Percentiles rank a stretch among this genome's conserved stretches.
phyloP scores from a whole-genome alignment of 345 rosid genomes.

The thale cress (Arabidopsis thaliana) region DNA sequence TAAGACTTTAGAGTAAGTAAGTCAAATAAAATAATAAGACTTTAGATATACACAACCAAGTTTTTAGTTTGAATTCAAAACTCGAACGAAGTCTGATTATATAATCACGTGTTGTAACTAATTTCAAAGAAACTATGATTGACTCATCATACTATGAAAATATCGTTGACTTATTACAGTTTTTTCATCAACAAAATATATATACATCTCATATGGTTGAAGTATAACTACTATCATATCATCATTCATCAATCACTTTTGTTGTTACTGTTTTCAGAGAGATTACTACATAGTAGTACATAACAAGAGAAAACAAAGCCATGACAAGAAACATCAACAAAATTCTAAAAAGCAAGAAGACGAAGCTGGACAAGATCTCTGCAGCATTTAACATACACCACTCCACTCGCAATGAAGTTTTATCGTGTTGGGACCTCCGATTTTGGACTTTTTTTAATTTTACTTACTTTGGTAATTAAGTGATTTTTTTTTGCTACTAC shows the following conservation, averaged over 20 bases:
- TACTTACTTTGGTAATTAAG: background rate
- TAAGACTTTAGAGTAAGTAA: conserved; percentile 32
- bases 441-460: conserved; percentile 8
- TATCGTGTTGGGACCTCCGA: conserved; percentile 35
- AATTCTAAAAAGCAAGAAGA: conserved; percentile 42
- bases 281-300: conserved; percentile 19
- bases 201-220: background rate
- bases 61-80: conserved; percentile 37
- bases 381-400: conserved; percentile 40
- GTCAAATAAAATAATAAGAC: conserved; percentile 28
- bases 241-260: background rate
- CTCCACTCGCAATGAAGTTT: conserved; percentile 10
- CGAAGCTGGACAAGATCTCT: conserved; percentile 42
- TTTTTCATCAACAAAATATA: background rate
- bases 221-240: background rate
- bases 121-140: conserved; percentile 22
- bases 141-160: conserved; percentile 39
- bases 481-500: background rate
- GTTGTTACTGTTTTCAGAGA: background rate
- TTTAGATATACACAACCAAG: conserved; percentile 21
- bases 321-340: conserved; percentile 34
- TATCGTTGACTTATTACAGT: conserved; percentile 8
- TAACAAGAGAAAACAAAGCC: conserved; percentile 26
- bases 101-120: conserved; percentile 33
- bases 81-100: conserved; percentile 22